Base-by-base conservation (phyloP, 257 asterid genomes). In the Henckelia pumila region DNA sequence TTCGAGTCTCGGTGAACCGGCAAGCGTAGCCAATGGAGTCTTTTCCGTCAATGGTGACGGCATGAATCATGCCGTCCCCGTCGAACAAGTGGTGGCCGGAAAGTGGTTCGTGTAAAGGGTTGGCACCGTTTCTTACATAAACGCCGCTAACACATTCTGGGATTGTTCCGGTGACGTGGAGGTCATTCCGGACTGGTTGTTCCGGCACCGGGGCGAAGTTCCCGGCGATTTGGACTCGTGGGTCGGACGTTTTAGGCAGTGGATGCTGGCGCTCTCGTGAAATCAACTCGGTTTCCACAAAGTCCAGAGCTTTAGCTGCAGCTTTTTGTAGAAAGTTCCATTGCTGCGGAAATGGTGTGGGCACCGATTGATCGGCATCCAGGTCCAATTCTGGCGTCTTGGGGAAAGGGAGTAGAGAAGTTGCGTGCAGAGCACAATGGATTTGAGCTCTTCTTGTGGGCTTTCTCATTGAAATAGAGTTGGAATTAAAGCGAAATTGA, bases 1-100 rank as follows among this genome's bases (percentile, higher is more conserved):
- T 60, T 8, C 75, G 61, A 0, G 85, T 81, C 28, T 81, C 79
- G 5, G 85, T 81, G 56, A 74, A 72, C 20, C 85, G 68, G 64
- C 85, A 81, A 5, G 80, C 78, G 53, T 81, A 81, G 67, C 78
- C 75, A 7, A 33, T 76, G 6, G 82, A 67, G n/a, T 66, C 4
- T 14, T 30, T 4, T 14, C 59, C 71, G 44, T 74, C 28, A n/a
- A 81, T 24, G 6, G 58, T 72, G 55, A 81, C 85, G 52, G 85
- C 78, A 63, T 81, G 85, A 37, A 81, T 66, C 85, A 81, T 81
- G 37, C 85, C 82, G 57, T 81, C 85, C 1, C 85, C 85, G 61
- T 81, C 85, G 56, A 81, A 81, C 1, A 81, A 35, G 49, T 81
- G 85, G 72, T 81, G 85, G 14, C 85, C 85, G 24, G 85, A 74